phyloP scores from a whole-genome alignment of 176 grass and related monocot genomes.

The Oryza brachyantha region DNA sequence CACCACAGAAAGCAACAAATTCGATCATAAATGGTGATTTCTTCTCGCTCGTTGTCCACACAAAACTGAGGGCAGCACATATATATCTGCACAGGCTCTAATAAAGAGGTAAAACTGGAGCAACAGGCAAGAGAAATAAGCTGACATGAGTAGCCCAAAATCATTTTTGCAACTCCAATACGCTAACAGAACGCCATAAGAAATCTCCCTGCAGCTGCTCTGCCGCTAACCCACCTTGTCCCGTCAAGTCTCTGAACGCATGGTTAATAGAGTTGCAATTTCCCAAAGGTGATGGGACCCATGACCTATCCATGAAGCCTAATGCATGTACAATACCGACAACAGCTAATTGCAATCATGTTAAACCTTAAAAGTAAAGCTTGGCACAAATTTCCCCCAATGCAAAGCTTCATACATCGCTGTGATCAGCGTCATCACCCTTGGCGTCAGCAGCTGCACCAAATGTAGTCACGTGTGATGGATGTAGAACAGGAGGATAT shows the following conservation, averaged over 20 bases:
- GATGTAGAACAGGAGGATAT: not conserved
- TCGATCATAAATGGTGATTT: too few relatives aligned
- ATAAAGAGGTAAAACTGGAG: not conserved
- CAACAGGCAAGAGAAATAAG: not conserved
- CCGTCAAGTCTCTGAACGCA: not conserved
- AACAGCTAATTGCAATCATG: constrained; percentile 27
- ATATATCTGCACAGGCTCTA: not conserved
- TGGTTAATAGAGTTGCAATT: constrained; percentile 11
- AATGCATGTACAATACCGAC: constrained; percentile 12
- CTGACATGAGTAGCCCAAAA: not conserved
- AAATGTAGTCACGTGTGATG: not conserved
- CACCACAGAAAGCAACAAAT: not conserved
- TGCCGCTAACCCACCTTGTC: not conserved
- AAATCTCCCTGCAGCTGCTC: not conserved
- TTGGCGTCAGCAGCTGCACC: constrained; percentile 35
- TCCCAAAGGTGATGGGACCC: not conserved
- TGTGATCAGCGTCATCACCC: not conserved
- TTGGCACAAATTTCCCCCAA: not conserved
- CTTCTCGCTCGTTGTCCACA: not conserved
- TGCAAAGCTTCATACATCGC: not conserved
- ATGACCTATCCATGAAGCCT: constrained; percentile 3
- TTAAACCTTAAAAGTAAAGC: constrained; percentile 6
- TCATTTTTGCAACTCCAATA: not conserved
- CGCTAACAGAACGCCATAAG: not conserved
- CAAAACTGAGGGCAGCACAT: not conserved